Evolutionary conservation across 108 stramenopile genomes (phyloP).

Genomic region (Cyclotella baltica): DNA sequence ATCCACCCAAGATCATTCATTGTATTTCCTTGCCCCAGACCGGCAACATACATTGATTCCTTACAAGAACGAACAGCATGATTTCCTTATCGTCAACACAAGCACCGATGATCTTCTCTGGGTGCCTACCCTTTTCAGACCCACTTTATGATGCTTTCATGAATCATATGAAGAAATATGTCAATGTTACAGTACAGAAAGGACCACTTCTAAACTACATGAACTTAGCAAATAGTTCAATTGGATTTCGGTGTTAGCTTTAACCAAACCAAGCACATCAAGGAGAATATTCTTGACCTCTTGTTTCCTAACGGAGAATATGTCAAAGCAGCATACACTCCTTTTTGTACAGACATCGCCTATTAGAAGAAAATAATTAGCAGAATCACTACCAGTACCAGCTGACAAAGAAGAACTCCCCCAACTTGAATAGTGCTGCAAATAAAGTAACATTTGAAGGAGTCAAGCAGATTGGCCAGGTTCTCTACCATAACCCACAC

Average conservation of each 20-base stretch:
- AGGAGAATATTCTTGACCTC: conserved; percentile 1
- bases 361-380: not conserved
- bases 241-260: not conserved
- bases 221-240: conserved; percentile 10
- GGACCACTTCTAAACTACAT: conserved; percentile 16
- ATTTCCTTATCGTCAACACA: not conserved
- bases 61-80: not conserved
- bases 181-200: not conserved
- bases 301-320: conserved; percentile 5
- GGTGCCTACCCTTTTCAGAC: not conserved
- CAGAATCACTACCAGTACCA: conserved; percentile 8
- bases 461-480: too few relatives aligned
- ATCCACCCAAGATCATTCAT: not conserved
- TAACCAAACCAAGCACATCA: conserved; percentile 18
- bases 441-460: conserved; percentile 8
- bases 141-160: not conserved
- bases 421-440: not conserved
- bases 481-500: conserved; percentile 5
- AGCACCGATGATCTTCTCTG: not conserved
- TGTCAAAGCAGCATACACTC: conserved; percentile 24
- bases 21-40: too few relatives aligned
- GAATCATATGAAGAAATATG: not conserved
- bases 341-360: not conserved
- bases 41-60: too few relatives aligned
- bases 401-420: not conserved